A percentile compares a stretch with the other conserved stretches of the same genome.
phyloP scores from a whole-genome alignment of 2,329 filamentous ascomycete genomes.

The Paracoccidioides lutzii region DNA sequence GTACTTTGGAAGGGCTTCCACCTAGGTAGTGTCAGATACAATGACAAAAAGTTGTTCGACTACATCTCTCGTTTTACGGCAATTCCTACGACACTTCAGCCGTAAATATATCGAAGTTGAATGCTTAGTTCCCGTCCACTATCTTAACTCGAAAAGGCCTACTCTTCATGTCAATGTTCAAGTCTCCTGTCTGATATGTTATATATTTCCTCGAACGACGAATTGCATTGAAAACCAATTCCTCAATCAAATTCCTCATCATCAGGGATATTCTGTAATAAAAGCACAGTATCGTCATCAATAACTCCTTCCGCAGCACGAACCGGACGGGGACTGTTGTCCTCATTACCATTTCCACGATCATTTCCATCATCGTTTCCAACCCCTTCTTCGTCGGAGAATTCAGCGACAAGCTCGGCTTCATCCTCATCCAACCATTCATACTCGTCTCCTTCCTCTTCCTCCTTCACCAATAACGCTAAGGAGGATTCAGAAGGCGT shows the following conservation, averaged over 20 bases:
- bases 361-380: conserved; percentile 21
- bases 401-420: neutral
- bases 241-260: conserved; percentile 3
- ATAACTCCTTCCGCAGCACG: neutral
- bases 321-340: neutral
- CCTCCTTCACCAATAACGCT: conserved; percentile 3
- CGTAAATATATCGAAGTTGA: too few species aligned
- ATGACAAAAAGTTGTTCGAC: too few species aligned
- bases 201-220: too few species aligned
- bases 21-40: too few species aligned
- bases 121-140: too few species aligned
- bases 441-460: neutral
- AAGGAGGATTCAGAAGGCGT: neutral
- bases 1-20: too few species aligned
- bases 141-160: too few species aligned
- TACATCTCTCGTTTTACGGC: too few species aligned
- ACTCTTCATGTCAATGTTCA: too few species aligned
- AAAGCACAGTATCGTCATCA: conserved; percentile 1
- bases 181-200: too few species aligned
- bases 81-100: too few species aligned
- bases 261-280: conserved; percentile 1
- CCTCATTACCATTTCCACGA: conserved; percentile 13
- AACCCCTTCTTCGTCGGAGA: conserved; percentile 5
- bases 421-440: neutral
- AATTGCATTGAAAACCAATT: too few species aligned